Conservation (phyloP, 2,329 filamentous ascomycete species). For the Coniochaeta sp. region DNA sequence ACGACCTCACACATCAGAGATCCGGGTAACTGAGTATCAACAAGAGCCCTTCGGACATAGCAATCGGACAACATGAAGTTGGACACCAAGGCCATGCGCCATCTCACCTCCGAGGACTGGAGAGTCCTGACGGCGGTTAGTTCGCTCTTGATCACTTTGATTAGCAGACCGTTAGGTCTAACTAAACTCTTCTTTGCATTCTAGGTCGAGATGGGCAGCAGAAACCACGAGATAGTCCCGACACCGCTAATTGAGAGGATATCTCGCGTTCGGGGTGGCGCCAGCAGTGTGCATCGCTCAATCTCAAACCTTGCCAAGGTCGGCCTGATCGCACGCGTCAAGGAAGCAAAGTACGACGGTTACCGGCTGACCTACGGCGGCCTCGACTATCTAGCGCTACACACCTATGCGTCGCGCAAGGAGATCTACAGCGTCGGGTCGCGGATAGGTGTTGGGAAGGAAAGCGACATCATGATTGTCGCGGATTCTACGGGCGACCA, state of each 20-base stretch:
- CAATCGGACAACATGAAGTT: conserved; percentile 66
- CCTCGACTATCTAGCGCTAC: conserved; percentile 92
- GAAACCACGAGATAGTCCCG: conserved; percentile 95
- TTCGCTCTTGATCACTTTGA: conserved; percentile 13
- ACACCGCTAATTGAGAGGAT: conserved; percentile 82
- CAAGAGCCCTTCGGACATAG: background rate
- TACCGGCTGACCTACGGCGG: conserved; percentile 96
- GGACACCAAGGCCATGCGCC: conserved; percentile 87
- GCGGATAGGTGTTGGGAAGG: conserved; percentile 93
- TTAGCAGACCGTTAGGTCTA: background rate
- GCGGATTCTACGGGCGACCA: conserved; percentile 72
- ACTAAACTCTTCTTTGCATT: background rate
- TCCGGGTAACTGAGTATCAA: background rate
- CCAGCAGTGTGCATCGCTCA: conserved; percentile 71
- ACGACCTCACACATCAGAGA: background rate
- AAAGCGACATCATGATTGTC: conserved; percentile 94
- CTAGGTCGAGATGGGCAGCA: conserved; percentile 87
- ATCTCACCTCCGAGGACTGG: conserved; percentile 91
- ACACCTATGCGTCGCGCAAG: conserved; percentile 74
- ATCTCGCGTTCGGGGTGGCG: conserved; percentile 70
- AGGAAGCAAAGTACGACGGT: conserved; percentile 95
- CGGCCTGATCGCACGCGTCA: conserved; percentile 82
- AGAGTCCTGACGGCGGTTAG: conserved; percentile 83
- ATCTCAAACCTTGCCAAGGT: conserved; percentile 91
- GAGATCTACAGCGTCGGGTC: conserved; percentile 87